Base-by-base conservation (phyloP, 805 yeast species). In the Lachancea cidri region DNA sequence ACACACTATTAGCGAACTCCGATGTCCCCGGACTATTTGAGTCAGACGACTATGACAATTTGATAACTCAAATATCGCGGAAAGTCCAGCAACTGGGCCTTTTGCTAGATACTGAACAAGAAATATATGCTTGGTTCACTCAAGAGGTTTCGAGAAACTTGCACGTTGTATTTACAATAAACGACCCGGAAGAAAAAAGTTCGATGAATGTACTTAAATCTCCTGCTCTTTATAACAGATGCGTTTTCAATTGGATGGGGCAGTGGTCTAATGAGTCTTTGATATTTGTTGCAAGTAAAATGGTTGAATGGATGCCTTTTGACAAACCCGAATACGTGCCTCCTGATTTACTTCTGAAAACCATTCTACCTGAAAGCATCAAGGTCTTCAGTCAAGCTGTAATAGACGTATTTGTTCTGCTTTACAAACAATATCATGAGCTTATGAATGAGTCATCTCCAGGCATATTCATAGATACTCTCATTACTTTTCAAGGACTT, bases 181-280 rank as follows among this genome's bases (percentile, higher is more conserved):
- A 77, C 43, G 80, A 81, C 20, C 74, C 78, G 0, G 62, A 69
- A 13, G 47, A 53, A 2, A 30, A 43, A 1, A 32, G 41, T 5
- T 49, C 58, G 6, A 68, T 80, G 0, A 74, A 72, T 15, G 69
- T 81, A 11, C 70, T 82, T 2, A 69, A 87, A 0, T 89, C 96
- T 0, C 95, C 96, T 0, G 97, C 97, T 0, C 65, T 89, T 25
- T 81, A 86, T 62, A 89, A 89, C 54, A 68, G 98, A 54, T 89
- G 97, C 67, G 94, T 86, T 2, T 62, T 91, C 29, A 77, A 82
- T 54, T 86, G 91, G 88, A 79, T 87, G 82, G 95, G 95, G 4
- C 78, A 78, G 40, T 89, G 97, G 96, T 69, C 81, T 0, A 44
- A 49, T 3, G 44, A 53, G 0, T 65, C 87, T 0, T 58, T 81